These are phyloP conservation scores for Barnettozyma sucrosica DNA, from an alignment of 805 yeast species.

Conservation along the genomic window DNA sequence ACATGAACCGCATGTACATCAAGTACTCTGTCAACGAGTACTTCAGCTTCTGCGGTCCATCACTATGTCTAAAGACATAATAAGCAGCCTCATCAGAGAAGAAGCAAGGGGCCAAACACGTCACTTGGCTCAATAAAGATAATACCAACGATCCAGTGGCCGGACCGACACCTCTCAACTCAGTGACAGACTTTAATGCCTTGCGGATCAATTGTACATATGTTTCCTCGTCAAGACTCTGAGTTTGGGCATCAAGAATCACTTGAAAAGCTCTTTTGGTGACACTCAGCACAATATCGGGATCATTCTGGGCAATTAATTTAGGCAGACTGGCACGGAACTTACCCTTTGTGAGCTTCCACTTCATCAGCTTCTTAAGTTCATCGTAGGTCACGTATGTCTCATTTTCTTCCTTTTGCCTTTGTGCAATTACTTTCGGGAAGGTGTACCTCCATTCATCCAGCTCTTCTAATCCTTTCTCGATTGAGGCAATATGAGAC, in stretches of 20 bases:
- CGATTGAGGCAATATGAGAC: constrained; percentile 6
- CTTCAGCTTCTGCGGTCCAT: constrained; percentile 15
- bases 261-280: constrained; percentile 12
- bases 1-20: constrained; percentile 13
- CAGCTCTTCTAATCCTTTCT: constrained; percentile 8
- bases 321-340: constrained; percentile 23
- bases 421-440: constrained; percentile 4
- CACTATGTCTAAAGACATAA: constrained; percentile 9
- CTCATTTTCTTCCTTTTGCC: constrained; percentile 3
- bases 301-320: constrained; percentile 19
- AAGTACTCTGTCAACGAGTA: constrained; percentile 21
- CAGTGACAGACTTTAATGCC: constrained; percentile 8
- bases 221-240: constrained; percentile 1
- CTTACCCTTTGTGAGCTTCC: constrained; percentile 26
- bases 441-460: constrained; percentile 21
- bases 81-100: constrained; percentile 24
- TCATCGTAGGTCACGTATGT: constrained; percentile 16
- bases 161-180: constrained; percentile 25
- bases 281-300: constrained; percentile 8
- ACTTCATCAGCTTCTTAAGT: constrained; percentile 21
- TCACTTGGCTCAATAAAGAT: constrained; percentile 14
- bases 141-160: constrained; percentile 25
- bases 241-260: constrained; percentile 1
- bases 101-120: constrained; percentile 22
- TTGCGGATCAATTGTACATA: constrained; percentile 12